A percentile compares a stretch with the other conserved stretches of the same genome.
These are phyloP conservation scores for Lepidium africanum DNA, from an alignment of 345 rosid species.

Conservation along the genomic window DNA sequence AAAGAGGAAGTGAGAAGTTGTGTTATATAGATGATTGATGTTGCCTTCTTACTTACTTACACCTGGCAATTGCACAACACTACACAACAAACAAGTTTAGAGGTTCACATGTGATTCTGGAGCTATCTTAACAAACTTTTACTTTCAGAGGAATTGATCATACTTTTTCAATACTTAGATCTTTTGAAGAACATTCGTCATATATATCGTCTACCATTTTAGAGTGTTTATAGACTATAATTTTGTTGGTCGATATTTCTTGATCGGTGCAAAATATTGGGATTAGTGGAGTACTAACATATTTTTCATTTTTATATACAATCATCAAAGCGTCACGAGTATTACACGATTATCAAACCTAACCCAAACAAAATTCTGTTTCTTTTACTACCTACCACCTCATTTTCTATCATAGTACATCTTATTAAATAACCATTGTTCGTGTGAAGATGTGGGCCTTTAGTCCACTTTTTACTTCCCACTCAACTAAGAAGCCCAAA, in stretches of 20 bases:
- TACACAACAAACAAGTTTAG: too few species aligned
- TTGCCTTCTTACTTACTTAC: neutral
- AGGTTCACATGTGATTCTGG: too few species aligned
- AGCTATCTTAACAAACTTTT: too few species aligned
- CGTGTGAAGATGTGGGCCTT: neutral
- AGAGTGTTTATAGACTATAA: too few species aligned
- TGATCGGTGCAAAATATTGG: neutral
- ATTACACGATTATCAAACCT: neutral
- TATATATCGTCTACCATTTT: too few species aligned
- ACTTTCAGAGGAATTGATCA: too few species aligned
- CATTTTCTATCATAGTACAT: neutral
- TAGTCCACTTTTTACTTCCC: neutral
- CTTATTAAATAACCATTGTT: neutral
- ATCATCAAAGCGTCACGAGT: neutral
- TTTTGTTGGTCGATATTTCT: too few species aligned
- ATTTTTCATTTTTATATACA: neutral
- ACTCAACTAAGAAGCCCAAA: neutral
- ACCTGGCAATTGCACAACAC: neutral
- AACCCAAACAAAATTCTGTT: constrained; percentile 3
- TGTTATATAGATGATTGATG: neutral
- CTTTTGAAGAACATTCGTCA: too few species aligned
- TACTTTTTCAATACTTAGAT: too few species aligned
- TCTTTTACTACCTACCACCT: constrained; percentile 4
- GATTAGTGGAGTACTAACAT: neutral
- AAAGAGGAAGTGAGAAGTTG: neutral